A percentile compares a stretch with the other conserved stretches of the same genome.
These are phyloP conservation scores for Cordyceps cicadae DNA, from an alignment of 2,329 filamentous ascomycete species.

Conservation along the genomic window DNA sequence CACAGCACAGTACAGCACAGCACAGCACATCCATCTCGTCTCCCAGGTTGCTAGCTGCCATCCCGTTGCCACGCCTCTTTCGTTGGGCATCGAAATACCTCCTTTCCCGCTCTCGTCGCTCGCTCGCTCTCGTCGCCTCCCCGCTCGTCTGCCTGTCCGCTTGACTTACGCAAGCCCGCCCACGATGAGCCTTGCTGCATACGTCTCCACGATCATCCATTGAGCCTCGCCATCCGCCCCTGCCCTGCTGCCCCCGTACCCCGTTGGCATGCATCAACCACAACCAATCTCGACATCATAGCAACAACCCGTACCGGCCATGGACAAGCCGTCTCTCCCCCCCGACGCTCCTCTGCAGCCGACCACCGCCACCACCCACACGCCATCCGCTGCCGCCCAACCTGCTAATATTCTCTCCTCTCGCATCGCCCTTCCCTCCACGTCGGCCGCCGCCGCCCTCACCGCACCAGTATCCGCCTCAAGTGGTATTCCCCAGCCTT, in stretches of 20 bases:
- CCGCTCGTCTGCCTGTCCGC: slow-evolving; percentile 13
- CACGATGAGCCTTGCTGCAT: slow-evolving; percentile 27
- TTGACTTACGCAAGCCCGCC: slow-evolving; percentile 27
- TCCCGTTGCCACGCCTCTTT: slow-evolving; percentile 9
- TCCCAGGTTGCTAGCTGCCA: background rate
- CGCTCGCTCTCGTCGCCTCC: background rate
- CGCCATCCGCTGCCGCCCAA: slow-evolving; percentile 16
- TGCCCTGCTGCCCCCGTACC: slow-evolving; percentile 19
- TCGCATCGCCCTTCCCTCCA: background rate
- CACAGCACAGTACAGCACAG: too few relatives aligned
- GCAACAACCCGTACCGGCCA: slow-evolving; percentile 18
- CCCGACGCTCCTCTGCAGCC: slow-evolving; percentile 18
- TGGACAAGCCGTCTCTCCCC: slow-evolving; percentile 28
- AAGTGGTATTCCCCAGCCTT: background rate
- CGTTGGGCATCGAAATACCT: slow-evolving; percentile 12
- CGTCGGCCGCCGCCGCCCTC: background rate
- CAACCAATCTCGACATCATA: slow-evolving; percentile 21
- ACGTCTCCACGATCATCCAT: slow-evolving; percentile 16
- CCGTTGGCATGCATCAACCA: slow-evolving; percentile 26
- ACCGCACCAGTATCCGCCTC: background rate
- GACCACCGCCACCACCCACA: slow-evolving; percentile 15
- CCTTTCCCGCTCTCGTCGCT: slow-evolving; percentile 10
- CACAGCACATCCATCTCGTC: background rate
- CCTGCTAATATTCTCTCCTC: slow-evolving; percentile 15
- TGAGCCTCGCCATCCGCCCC: slow-evolving; percentile 19